phyloP scores from a whole-genome alignment of 179 eudicot species.

The Sideroxylon spinosum region DNA sequence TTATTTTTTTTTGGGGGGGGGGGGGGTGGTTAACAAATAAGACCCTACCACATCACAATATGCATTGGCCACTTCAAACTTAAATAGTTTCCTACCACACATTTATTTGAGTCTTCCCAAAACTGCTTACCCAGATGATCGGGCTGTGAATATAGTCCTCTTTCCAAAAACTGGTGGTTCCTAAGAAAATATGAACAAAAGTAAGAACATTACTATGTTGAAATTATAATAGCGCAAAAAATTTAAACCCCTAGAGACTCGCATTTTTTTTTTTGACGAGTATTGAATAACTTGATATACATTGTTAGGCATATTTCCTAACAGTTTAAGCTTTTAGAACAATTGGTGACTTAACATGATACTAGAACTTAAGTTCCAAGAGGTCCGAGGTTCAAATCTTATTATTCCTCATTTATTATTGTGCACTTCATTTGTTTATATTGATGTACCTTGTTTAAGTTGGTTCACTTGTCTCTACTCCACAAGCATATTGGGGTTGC shows the following conservation, averaged over 20 bases:
- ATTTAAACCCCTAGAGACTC: neutral
- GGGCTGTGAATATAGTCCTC: constrained; percentile 64
- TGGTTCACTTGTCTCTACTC: no score
- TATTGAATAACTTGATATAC: no score
- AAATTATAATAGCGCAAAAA: neutral
- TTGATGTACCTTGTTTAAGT: no score
- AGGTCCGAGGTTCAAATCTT: no score
- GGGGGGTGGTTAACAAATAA: neutral
- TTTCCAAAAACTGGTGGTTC: constrained; percentile 96
- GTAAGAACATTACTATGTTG: constrained; percentile 1
- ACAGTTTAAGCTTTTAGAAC: no score
- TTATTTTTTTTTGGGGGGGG: neutral
- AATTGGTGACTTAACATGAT: no score
- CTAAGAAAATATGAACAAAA: constrained; percentile 33
- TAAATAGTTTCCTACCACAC: neutral
- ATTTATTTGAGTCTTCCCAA: neutral
- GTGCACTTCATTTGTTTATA: no score
- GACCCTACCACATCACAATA: constrained; percentile 27
- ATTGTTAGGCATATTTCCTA: no score
- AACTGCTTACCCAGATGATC: constrained; percentile 61
- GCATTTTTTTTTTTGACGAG: neutral
- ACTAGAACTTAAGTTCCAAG: no score
- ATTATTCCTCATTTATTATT: no score
- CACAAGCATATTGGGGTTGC: no score
- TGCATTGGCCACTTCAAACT: neutral